A percentile compares a stretch with the other conserved stretches of the same genome.
Conservation (phyloP, 805 yeast species). For the Teunomyces lycoperdinae region DNA sequence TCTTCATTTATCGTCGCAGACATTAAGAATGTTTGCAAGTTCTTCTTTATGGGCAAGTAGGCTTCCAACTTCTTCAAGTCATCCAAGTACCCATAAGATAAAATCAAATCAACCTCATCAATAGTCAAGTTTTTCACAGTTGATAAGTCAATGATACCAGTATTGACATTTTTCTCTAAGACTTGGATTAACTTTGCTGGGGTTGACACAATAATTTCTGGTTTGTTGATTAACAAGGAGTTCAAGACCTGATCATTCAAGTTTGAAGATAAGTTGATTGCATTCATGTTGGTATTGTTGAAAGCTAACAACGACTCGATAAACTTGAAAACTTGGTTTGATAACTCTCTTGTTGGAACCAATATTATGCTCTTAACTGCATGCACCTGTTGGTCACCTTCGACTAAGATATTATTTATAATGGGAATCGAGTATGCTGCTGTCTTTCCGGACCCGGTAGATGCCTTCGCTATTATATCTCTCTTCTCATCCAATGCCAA, state of each 20-base stretch:
- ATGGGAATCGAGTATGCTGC: slow-evolving; percentile 89
- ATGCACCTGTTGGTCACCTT: slow-evolving; percentile 23
- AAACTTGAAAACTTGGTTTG: slow-evolving; percentile 78
- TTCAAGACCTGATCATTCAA: slow-evolving; percentile 67
- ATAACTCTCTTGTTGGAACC: slow-evolving; percentile 91
- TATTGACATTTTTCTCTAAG: slow-evolving; percentile 46
- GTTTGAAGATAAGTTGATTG: slow-evolving; percentile 65
- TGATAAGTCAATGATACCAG: slow-evolving; percentile 44
- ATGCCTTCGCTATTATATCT: slow-evolving; percentile 90
- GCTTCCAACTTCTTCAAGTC: slow-evolving; percentile 69
- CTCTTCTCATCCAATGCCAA: slow-evolving; percentile 85
- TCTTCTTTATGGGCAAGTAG: slow-evolving; percentile 67
- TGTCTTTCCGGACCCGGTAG: slow-evolving; percentile 96
- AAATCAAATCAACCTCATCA: slow-evolving; percentile 91
- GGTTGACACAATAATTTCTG: slow-evolving; percentile 82
- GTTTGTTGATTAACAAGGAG: slow-evolving; percentile 67
- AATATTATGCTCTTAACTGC: slow-evolving; percentile 61
- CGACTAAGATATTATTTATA: slow-evolving; percentile 65
- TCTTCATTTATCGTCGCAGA: slow-evolving; percentile 93
- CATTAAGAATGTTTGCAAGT: slow-evolving; percentile 88
- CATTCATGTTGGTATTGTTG: slow-evolving; percentile 63
- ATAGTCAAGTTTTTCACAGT: slow-evolving; percentile 71
- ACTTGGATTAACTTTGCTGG: slow-evolving; percentile 71
- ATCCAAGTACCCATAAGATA: slow-evolving; percentile 87
- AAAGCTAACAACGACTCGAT: slow-evolving; percentile 64